Evolutionary conservation across 495 filamentous ascomycete genomes (phyloP).

Genomic region (Lasiosphaeria hispida): DNA sequence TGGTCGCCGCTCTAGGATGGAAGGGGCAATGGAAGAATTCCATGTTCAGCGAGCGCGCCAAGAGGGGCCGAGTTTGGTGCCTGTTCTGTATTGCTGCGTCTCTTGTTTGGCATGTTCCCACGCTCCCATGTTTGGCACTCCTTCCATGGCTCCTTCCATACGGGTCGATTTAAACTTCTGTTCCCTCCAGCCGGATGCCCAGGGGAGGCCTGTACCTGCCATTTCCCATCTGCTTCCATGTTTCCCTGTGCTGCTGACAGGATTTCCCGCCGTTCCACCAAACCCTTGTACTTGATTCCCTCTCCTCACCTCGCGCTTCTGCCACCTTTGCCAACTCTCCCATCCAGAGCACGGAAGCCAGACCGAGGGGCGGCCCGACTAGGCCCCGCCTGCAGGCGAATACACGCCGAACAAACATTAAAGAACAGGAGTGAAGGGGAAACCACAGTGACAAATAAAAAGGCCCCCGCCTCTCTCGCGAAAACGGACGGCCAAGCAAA

Average conservation of each 20-base stretch:
- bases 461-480: not conserved
- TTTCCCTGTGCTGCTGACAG: slow-evolving; percentile 6
- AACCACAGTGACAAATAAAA: slow-evolving; percentile 3
- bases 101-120: slow-evolving; percentile 2
- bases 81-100: slow-evolving; percentile 1
- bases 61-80: slow-evolving; percentile 2
- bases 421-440: not conserved
- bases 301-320: not conserved
- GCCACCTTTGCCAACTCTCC: not conserved
- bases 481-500: too few species aligned
- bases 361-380: slow-evolving; percentile 16
- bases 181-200: slow-evolving; percentile 9
- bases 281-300: not conserved
- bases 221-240: not conserved
- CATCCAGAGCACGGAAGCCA: not conserved
- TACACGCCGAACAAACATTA: not conserved
- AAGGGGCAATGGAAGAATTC: not conserved
- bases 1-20: not conserved
- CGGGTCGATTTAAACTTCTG: slow-evolving; percentile 17
- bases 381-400: slow-evolving; percentile 21
- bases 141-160: slow-evolving; percentile 4
- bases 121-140: not conserved
- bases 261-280: not conserved
- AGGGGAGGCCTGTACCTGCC: slow-evolving; percentile 1
- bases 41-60: not conserved